Evolutionary conservation across 805 yeast species (phyloP), one percentile per base, ranked within the genome.

Genomic region (Millerozyma acaciae): DNA sequence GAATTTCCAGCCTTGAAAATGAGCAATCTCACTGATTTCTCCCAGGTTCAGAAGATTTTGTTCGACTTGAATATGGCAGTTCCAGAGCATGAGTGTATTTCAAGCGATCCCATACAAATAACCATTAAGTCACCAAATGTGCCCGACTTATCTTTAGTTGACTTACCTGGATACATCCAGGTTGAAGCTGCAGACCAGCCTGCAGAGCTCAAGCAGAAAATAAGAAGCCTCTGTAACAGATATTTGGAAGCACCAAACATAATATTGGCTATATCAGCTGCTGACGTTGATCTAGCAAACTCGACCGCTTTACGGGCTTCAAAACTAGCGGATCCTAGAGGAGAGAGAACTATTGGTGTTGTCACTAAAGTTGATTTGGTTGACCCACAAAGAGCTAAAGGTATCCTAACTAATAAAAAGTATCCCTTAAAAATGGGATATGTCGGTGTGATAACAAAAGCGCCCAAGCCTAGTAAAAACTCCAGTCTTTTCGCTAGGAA

Each of bases 131-230:
- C 97, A 1, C 94, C 97, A 4, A 63, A 62, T 36, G 95, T 90
- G 5, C 73, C 98, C 0, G 98, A 94, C 61, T 68, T 93, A 34
- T 86, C 97, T 0, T 65, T 93, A 43, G 96, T 94, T 13, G 99
- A 93, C 65, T 68, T 93, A 39, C 99, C 99, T 0, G 99, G 99
- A 6, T 93, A 93, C 55, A 94, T 93, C 43, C 99, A 93, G 57
- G 78, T 93, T 4, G 96, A 93, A 53, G 94, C 97, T 2, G 89
- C 94, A 2, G 97, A 90, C 57, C 98, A 93, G 60, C 99, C 99
- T 1, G 60, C 71, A 4, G 85, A 80, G 37, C 70, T 93, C 39
- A 90, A 90, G 51, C 70, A 73, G 19, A 84, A 80, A 52, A 93
- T 93, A 46, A 68, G 85, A 38, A 76, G 71, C 33, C 66, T 93